These are phyloP conservation scores for Amorphotheca resinae DNA, from an alignment of 495 filamentous ascomycete genomes.

Conservation along the genomic window DNA sequence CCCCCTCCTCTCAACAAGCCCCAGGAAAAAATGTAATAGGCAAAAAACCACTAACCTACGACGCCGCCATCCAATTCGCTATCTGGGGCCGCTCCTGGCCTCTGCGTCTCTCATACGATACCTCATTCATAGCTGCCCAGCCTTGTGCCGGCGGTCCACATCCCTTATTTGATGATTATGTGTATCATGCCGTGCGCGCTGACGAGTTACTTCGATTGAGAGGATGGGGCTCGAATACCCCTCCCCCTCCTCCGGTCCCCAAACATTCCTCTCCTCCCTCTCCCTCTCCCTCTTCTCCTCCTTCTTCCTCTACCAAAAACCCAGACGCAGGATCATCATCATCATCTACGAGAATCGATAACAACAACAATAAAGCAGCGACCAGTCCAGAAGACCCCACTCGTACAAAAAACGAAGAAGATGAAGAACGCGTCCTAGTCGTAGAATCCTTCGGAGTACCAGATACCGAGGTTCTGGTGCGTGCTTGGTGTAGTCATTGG, in stretches of 20 bases:
- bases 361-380: too few relatives aligned
- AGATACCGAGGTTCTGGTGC: constrained; percentile 62
- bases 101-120: constrained; percentile 48
- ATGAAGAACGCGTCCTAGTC: constrained; percentile 46
- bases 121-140: constrained; percentile 51
- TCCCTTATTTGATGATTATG: constrained; percentile 56
- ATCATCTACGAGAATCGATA: too few relatives aligned
- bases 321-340: too few relatives aligned
- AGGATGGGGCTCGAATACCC: too few relatives aligned
- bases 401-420: constrained; percentile 18
- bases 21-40: not conserved
- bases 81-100: constrained; percentile 52
- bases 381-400: too few relatives aligned
- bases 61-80: constrained; percentile 55
- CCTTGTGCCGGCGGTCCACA: constrained; percentile 60
- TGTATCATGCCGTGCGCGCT: constrained; percentile 37
- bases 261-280: too few relatives aligned
- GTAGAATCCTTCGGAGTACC: constrained; percentile 56
- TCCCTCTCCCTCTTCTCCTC: too few relatives aligned
- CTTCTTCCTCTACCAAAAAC: too few relatives aligned
- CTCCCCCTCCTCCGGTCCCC: too few relatives aligned
- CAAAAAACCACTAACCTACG: constrained; percentile 35
- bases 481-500: constrained; percentile 62
- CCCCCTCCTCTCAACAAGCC: constrained; percentile 10
- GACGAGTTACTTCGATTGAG: constrained; percentile 47